A percentile compares a stretch with the other conserved stretches of the same genome.
phyloP scores from a whole-genome alignment of 2,329 filamentous ascomycete species.

The Neoascochyta sp. region DNA sequence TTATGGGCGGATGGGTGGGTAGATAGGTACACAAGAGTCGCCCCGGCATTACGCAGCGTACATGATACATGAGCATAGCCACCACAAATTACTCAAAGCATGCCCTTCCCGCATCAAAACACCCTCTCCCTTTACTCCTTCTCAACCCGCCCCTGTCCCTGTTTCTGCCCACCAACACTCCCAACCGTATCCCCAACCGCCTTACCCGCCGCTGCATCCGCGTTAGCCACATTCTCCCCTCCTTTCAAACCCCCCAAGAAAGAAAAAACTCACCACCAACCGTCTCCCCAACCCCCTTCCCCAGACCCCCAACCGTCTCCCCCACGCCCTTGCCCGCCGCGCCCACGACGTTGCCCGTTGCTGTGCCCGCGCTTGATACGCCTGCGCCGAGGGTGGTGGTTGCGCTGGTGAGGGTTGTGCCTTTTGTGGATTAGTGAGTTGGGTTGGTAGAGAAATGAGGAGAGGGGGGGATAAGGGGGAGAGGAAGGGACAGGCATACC shows the following conservation, averaged over 20 bases:
- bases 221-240: too few species aligned
- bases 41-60: too few species aligned
- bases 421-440: constrained; percentile 12
- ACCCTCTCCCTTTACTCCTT: too few species aligned
- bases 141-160: too few species aligned
- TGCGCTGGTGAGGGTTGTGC: constrained; percentile 34
- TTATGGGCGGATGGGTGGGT: too few species aligned
- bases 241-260: neutral
- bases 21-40: neutral
- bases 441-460: neutral
- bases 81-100: too few species aligned
- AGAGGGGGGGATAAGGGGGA: neutral
- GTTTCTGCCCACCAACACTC: too few species aligned
- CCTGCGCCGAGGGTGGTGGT: constrained; percentile 35
- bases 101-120: too few species aligned
- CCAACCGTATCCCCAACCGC: too few species aligned
- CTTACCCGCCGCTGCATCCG: too few species aligned
- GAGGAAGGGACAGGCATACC: constrained; percentile 13
- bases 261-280: constrained; percentile 24
- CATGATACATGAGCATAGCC: too few species aligned
- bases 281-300: constrained; percentile 34
- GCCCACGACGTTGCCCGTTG: constrained; percentile 30
- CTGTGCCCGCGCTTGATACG: constrained; percentile 28
- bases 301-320: constrained; percentile 34
- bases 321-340: constrained; percentile 36